phyloP scores from a whole-genome alignment of 345 rosid species.

The Jatropha curcas region DNA sequence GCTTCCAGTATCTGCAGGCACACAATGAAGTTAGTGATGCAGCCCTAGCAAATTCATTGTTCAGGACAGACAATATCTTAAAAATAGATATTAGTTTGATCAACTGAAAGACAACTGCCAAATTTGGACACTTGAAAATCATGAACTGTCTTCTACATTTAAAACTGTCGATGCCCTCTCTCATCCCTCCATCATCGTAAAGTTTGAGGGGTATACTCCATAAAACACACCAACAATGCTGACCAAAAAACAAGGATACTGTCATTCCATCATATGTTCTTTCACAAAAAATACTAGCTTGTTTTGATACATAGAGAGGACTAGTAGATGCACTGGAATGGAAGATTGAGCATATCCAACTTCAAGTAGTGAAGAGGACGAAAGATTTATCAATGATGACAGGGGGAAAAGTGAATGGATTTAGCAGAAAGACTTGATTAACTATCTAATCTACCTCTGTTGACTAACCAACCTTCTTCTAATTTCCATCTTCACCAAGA shows the following conservation, averaged over 20 bases:
- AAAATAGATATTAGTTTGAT: not conserved
- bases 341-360: not conserved
- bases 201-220: too few relatives aligned
- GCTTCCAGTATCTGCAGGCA: constrained; percentile 72
- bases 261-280: not conserved
- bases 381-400: not conserved
- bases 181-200: not conserved
- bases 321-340: not conserved
- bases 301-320: not conserved
- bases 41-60: constrained; percentile 1
- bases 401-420: not conserved
- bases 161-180: not conserved
- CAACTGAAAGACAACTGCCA: not conserved
- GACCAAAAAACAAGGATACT: not conserved
- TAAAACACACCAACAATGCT: too few relatives aligned
- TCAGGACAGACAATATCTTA: not conserved
- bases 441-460: not conserved
- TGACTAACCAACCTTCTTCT: not conserved
- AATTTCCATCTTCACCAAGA: not conserved
- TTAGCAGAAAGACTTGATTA: not conserved
- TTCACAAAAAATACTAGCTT: not conserved
- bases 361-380: not conserved
- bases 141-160: not conserved
- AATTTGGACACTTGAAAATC: not conserved
- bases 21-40: not conserved